These are phyloP conservation scores for Parietaria judaica DNA, from an alignment of 306 rosid genomes.

Conservation along the genomic window DNA sequence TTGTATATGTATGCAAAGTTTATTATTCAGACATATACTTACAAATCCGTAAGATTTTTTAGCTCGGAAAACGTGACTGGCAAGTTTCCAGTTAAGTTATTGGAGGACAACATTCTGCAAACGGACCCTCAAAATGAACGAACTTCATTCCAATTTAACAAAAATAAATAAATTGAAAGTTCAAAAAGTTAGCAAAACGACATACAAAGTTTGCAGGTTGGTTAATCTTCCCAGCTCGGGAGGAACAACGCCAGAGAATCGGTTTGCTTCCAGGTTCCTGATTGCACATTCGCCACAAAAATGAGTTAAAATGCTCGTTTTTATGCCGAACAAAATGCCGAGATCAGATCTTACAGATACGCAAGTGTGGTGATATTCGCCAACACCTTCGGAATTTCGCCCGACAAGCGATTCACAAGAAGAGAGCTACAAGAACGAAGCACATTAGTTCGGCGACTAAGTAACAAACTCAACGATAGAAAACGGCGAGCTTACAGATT, in stretches of 20 bases:
- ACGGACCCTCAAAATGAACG: slow-evolving; percentile 9
- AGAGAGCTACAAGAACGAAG: slow-evolving; percentile 51
- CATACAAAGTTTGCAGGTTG: slow-evolving; percentile 57
- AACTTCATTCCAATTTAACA: neutral
- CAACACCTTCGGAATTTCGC: slow-evolving; percentile 68
- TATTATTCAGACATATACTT: slow-evolving; percentile 13
- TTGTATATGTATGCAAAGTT: too few species aligned
- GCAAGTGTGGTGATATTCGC: slow-evolving; percentile 53
- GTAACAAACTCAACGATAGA: slow-evolving; percentile 9
- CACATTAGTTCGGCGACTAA: neutral
- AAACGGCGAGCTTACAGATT: slow-evolving; percentile 40
- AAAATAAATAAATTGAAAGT: neutral
- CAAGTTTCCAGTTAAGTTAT: slow-evolving; percentile 56
- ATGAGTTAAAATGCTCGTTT: neutral
- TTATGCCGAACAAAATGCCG: too few species aligned
- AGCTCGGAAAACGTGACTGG: slow-evolving; percentile 47
- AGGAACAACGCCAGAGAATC: slow-evolving; percentile 61
- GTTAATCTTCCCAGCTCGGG: slow-evolving; percentile 54
- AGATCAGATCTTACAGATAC: slow-evolving; percentile 44
- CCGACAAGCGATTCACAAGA: slow-evolving; percentile 69
- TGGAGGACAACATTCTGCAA: slow-evolving; percentile 68
- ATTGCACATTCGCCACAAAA: neutral
- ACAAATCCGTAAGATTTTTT: slow-evolving; percentile 57
- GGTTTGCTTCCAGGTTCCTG: slow-evolving; percentile 77
- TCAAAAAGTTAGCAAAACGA: neutral